Conservation (phyloP, 164 flowering plant genomes). For the Euptelea pleiosperma region DNA sequence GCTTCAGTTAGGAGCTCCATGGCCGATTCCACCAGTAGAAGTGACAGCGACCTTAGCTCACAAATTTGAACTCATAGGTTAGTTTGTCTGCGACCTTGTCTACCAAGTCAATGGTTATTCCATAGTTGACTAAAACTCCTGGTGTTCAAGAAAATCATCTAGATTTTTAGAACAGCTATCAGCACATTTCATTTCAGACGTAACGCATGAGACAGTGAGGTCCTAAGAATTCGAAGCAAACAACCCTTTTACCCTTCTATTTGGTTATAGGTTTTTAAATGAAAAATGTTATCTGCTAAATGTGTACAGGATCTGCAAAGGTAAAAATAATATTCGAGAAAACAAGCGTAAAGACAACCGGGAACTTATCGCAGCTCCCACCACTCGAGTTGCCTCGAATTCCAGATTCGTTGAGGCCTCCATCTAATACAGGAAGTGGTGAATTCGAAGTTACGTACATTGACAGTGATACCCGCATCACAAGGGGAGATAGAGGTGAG, state of each 20-base stretch:
- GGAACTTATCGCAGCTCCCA: slow-evolving; percentile 89
- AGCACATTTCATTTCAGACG: too few relatives aligned
- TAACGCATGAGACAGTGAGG: too few relatives aligned
- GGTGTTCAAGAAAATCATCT: slow-evolving; percentile 1
- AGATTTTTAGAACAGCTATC: too few relatives aligned
- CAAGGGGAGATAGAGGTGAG: slow-evolving; percentile 94
- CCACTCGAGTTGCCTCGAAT: slow-evolving; percentile 75
- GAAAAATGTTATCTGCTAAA: not conserved
- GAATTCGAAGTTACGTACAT: slow-evolving; percentile 89
- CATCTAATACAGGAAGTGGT: slow-evolving; percentile 64
- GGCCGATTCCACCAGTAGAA: slow-evolving; percentile 89
- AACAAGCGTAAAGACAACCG: slow-evolving; percentile 75
- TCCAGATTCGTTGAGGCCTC: slow-evolving; percentile 74
- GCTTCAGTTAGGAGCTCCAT: slow-evolving; percentile 83
- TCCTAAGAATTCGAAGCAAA: too few relatives aligned
- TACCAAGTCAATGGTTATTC: not conserved
- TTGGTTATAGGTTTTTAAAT: not conserved
- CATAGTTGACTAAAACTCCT: not conserved
- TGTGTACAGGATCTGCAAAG: slow-evolving; percentile 49
- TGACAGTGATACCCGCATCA: slow-evolving; percentile 72
- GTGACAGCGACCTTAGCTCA: slow-evolving; percentile 88
- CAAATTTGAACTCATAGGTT: slow-evolving; percentile 91
- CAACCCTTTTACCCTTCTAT: not conserved
- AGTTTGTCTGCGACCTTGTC: slow-evolving; percentile 13
- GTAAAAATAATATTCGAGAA: slow-evolving; percentile 77